phyloP scores from a whole-genome alignment of 306 rosid species.

The Aeschynomene evenia region DNA sequence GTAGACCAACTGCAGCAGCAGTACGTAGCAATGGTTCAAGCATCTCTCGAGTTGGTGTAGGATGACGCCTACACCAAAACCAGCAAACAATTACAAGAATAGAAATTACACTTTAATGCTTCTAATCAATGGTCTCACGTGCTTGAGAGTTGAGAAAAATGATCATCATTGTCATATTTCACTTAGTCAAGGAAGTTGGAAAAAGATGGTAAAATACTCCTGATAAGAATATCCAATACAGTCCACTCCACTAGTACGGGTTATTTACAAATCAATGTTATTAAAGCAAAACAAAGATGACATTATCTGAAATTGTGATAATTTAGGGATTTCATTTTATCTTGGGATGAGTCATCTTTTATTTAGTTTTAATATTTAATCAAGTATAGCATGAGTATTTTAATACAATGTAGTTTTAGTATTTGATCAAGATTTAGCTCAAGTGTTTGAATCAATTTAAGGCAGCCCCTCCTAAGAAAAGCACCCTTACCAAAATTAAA shows the following conservation, averaged over 20 bases:
- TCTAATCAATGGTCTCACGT: too few species aligned
- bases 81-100: conserved; percentile 17
- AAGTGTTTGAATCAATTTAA: too few species aligned
- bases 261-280: neutral
- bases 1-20: conserved; percentile 86
- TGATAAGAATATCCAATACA: neutral
- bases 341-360: neutral
- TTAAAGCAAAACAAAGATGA: neutral
- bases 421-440: too few species aligned
- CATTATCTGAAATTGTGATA: neutral
- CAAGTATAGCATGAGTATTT: neutral
- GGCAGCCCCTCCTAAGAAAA: neutral
- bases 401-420: too few species aligned
- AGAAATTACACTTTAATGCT: conserved; percentile 14
- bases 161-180: neutral
- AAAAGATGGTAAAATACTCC: neutral
- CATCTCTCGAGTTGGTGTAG: conserved; percentile 89
- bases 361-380: neutral
- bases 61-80: conserved; percentile 80
- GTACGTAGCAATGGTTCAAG: conserved; percentile 89
- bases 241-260: neutral
- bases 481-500: neutral
- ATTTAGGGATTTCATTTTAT: neutral
- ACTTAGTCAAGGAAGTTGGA: neutral
- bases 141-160: too few species aligned